Percentiles rank a stretch among this genome's conserved stretches.
Conservation (phyloP, 306 rosid species). For the Biancaea sappan region DNA sequence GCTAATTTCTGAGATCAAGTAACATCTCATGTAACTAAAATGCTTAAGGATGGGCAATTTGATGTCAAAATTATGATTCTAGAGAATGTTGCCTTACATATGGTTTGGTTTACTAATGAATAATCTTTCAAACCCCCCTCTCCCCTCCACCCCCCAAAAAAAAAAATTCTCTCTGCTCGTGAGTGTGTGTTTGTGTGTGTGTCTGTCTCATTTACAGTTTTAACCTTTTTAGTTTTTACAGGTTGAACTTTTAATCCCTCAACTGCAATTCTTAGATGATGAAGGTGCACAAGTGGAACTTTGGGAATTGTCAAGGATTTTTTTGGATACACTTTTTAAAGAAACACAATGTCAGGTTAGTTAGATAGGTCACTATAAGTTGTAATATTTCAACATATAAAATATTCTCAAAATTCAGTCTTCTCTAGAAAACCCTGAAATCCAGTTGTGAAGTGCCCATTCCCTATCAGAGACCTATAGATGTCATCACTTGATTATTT, state of each 20-base stretch:
- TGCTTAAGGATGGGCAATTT: conserved; percentile 23
- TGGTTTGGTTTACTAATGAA: conserved; percentile 16
- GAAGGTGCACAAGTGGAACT: conserved; percentile 98
- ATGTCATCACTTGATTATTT: conserved; percentile 19
- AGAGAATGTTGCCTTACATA: background rate
- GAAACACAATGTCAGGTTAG: conserved; percentile 73
- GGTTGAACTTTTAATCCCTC: conserved; percentile 98
- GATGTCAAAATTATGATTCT: conserved; percentile 2
- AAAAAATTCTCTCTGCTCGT: too few relatives aligned
- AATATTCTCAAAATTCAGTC: conserved; percentile 22
- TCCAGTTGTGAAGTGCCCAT: conserved; percentile 1
- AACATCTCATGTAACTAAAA: background rate
- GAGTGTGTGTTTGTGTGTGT: background rate
- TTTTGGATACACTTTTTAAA: conserved; percentile 75
- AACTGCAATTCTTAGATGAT: conserved; percentile 90
- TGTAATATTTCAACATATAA: conserved; percentile 16
- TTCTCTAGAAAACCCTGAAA: background rate
- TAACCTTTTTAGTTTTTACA: conserved; percentile 39
- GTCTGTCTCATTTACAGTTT: background rate
- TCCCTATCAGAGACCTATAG: conserved; percentile 18
- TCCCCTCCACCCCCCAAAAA: too few relatives aligned
- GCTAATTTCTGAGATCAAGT: background rate
- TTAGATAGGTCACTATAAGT: conserved; percentile 26
- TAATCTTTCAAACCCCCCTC: conserved; percentile 9
- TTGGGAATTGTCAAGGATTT: conserved; percentile 83